These are phyloP conservation scores for Sarocladiaceae sp. DNA, from an alignment of 2,329 filamentous ascomycete genomes.

Conservation along the genomic window DNA sequence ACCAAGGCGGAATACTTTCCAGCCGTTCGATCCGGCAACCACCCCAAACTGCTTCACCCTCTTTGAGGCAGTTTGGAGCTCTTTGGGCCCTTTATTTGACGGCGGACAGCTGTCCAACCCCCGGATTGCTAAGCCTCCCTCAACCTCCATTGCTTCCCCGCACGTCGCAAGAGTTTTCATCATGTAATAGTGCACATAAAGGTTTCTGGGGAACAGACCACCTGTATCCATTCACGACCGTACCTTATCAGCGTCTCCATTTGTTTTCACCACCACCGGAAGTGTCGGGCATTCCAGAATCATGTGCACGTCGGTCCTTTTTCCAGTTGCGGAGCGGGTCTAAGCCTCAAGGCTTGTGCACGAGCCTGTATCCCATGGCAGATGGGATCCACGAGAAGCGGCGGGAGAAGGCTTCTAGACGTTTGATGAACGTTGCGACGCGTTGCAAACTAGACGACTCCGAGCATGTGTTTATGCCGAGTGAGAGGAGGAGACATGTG, in stretches of 20 bases:
- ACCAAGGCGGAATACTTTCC: background rate
- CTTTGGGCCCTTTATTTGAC: background rate
- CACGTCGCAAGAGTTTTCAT: background rate
- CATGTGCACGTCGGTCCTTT: background rate
- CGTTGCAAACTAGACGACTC: background rate
- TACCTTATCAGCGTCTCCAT: background rate
- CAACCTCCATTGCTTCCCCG: background rate
- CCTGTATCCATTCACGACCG: background rate
- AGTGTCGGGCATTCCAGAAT: slow-evolving; percentile 4
- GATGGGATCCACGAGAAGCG: background rate
- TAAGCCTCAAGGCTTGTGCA: background rate
- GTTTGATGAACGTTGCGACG: background rate
- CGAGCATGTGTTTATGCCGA: no score
- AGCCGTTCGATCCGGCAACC: background rate
- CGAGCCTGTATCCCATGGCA: background rate
- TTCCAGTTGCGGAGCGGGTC: background rate
- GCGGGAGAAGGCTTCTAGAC: background rate
- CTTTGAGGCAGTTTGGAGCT: no score
- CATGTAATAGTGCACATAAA: slow-evolving; percentile 3
- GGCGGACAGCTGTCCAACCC: no score
- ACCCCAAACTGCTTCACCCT: no score
- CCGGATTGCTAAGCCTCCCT: background rate
- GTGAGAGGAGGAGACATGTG: no score
- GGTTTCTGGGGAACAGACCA: slow-evolving; percentile 7
- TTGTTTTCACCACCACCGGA: background rate